Evolutionary conservation across 2,329 filamentous ascomycete genomes (phyloP).

Genomic region (Keithomyces neogunnii): DNA sequence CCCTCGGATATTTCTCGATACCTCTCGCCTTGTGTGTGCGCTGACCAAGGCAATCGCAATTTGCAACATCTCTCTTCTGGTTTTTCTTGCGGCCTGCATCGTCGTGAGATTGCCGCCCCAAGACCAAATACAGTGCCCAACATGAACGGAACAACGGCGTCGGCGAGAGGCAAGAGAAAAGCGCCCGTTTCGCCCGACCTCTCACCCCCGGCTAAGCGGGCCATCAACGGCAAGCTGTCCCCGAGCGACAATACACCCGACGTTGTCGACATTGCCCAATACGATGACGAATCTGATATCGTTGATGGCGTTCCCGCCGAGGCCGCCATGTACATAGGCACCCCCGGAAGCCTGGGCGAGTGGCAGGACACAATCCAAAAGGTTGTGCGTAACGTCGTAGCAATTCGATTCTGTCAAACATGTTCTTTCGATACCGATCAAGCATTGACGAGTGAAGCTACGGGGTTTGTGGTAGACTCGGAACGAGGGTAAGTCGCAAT

Average conservation of each 20-base stretch:
- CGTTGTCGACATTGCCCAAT: conserved; percentile 21
- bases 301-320: conserved; percentile 30
- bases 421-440: conserved; percentile 97
- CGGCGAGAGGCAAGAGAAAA: conserved; percentile 43
- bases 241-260: conserved; percentile 43
- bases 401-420: conserved; percentile 98
- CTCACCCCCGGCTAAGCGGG: conserved; percentile 25
- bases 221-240: conserved; percentile 39
- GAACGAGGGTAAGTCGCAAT: conserved; percentile 60
- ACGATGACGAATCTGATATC: conserved; percentile 33
- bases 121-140: conserved; percentile 6
- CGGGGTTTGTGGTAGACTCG: conserved; percentile 94
- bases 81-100: conserved; percentile 8
- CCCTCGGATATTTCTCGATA: background rate
- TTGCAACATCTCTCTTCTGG: background rate
- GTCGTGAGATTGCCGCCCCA: conserved; percentile 1
- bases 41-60: background rate
- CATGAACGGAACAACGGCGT: conserved; percentile 36
- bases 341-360: conserved; percentile 43
- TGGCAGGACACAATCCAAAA: conserved; percentile 95
- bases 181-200: conserved; percentile 33
- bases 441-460: conserved; percentile 89
- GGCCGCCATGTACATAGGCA: conserved; percentile 25
- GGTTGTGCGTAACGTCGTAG: conserved; percentile 91
- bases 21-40: background rate